These are phyloP conservation scores for Telopea speciosissima DNA, from an alignment of 177 flowering plant species.

Conservation along the genomic window DNA sequence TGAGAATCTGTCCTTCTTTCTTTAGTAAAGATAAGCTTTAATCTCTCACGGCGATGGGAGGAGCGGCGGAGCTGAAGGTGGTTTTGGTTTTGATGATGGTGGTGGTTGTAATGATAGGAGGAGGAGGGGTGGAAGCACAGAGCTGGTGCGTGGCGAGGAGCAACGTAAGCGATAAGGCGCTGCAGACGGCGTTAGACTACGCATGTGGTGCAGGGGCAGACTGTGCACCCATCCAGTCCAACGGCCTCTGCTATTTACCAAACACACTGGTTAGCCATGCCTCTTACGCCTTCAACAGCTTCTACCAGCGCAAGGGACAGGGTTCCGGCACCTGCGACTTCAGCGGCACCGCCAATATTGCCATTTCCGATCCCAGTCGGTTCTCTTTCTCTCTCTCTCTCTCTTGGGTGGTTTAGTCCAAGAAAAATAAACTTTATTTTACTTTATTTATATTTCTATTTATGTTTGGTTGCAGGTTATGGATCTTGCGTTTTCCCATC, in stretches of 20 bases:
- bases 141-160: slow-evolving; percentile 83
- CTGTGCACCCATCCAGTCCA: slow-evolving; percentile 54
- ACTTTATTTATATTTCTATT: neutral
- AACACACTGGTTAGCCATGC: slow-evolving; percentile 81
- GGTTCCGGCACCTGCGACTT: slow-evolving; percentile 76
- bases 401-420: neutral
- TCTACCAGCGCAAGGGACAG: slow-evolving; percentile 48
- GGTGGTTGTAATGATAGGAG: neutral
- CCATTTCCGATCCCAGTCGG: slow-evolving; percentile 73
- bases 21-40: neutral
- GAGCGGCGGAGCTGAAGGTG: neutral
- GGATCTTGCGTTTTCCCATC: slow-evolving; percentile 91
- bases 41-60: neutral
- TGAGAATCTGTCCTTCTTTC: neutral
- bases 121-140: slow-evolving; percentile 15
- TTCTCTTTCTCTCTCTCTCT: slow-evolving; percentile 9
- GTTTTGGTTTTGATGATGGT: neutral
- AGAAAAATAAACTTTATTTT: too few species aligned
- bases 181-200: slow-evolving; percentile 73
- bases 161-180: slow-evolving; percentile 41
- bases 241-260: slow-evolving; percentile 78
- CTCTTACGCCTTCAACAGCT: slow-evolving; percentile 92
- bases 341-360: slow-evolving; percentile 55
- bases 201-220: slow-evolving; percentile 86
- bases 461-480: slow-evolving; percentile 46